phyloP scores from a whole-genome alignment of 129 eudicot genomes.

The Rutidosis leptorrhynchoides region DNA sequence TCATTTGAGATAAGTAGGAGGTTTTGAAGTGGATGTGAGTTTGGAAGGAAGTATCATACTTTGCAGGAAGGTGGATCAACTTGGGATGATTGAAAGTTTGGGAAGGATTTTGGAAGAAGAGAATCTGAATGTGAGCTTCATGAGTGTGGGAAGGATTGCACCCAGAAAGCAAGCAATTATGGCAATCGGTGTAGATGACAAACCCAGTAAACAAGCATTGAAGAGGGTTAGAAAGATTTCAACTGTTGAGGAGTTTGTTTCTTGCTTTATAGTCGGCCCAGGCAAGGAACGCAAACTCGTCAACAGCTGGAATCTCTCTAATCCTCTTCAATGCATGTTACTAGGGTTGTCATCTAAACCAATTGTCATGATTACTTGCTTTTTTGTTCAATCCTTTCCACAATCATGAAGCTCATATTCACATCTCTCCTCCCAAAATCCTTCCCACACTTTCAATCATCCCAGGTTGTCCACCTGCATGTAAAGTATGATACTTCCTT shows the following conservation, averaged over 20 bases:
- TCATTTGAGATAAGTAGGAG: conserved; percentile 72
- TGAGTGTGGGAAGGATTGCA: conserved; percentile 82
- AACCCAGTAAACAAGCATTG: conserved; percentile 64
- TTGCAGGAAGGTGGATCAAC: conserved; percentile 86
- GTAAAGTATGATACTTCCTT: conserved; percentile 68
- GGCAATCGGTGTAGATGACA: conserved; percentile 88
- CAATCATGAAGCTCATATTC: conserved; percentile 87
- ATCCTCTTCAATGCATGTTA: conserved; percentile 67
- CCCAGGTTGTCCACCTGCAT: conserved; percentile 92
- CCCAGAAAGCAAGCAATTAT: conserved; percentile 85
- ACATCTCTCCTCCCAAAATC: conserved; percentile 77
- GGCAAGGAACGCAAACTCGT: conserved; percentile 86
- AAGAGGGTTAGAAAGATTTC: conserved; percentile 79
- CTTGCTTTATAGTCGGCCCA: conserved; percentile 69
- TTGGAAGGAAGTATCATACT: conserved; percentile 72
- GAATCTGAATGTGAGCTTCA: conserved; percentile 84
- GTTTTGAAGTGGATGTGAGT: conserved; percentile 84
- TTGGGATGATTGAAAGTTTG: conserved; percentile 78
- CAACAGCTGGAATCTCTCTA: conserved; percentile 75
- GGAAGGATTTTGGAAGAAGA: conserved; percentile 78
- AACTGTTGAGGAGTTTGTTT: conserved; percentile 86
- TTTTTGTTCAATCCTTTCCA: conserved; percentile 72
- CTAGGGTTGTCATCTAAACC: conserved; percentile 89
- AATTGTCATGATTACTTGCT: conserved; percentile 81
- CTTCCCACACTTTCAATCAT: conserved; percentile 82